These are phyloP conservation scores for Trichoderma koningiopsis DNA, from an alignment of 2,329 filamentous ascomycete genomes.

Conservation along the genomic window DNA sequence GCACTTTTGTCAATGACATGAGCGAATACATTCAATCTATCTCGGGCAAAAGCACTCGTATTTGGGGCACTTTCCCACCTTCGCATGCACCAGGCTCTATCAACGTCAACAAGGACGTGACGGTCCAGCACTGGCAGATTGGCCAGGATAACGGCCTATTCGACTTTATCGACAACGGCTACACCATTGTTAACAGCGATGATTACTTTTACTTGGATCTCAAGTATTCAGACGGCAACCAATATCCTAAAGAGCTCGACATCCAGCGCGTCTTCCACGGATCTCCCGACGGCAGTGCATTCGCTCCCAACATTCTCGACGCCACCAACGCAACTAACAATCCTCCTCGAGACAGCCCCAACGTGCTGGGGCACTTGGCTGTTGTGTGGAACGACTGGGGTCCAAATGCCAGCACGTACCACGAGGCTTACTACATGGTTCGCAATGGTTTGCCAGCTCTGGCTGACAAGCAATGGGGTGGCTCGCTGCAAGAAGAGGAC, in stretches of 20 bases:
- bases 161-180: slow-evolving; percentile 31
- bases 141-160: slow-evolving; percentile 30
- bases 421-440: slow-evolving; percentile 31
- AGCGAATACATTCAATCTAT: slow-evolving; percentile 50
- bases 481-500: slow-evolving; percentile 25
- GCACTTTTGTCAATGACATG: slow-evolving; percentile 48
- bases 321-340: slow-evolving; percentile 30
- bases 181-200: slow-evolving; percentile 30
- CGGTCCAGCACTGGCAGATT: slow-evolving; percentile 31
- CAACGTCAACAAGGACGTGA: slow-evolving; percentile 29
- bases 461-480: slow-evolving; percentile 34
- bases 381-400: slow-evolving; percentile 33
- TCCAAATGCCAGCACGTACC: slow-evolving; percentile 31
- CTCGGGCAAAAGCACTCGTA: slow-evolving; percentile 49
- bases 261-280: slow-evolving; percentile 29
- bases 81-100: slow-evolving; percentile 13
- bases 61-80: slow-evolving; percentile 52
- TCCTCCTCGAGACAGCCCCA: slow-evolving; percentile 26
- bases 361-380: slow-evolving; percentile 30
- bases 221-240: slow-evolving; percentile 32
- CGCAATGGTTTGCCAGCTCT: slow-evolving; percentile 31
- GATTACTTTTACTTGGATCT: slow-evolving; percentile 31
- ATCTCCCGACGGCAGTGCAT: slow-evolving; percentile 28
- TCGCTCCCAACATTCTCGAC: slow-evolving; percentile 31
- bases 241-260: slow-evolving; percentile 28